Evolutionary conservation across 1,284 basidiomycete genomes (phyloP), one percentile per base, ranked within the genome.

Genomic region (Cryptococcus maquisensis): DNA sequence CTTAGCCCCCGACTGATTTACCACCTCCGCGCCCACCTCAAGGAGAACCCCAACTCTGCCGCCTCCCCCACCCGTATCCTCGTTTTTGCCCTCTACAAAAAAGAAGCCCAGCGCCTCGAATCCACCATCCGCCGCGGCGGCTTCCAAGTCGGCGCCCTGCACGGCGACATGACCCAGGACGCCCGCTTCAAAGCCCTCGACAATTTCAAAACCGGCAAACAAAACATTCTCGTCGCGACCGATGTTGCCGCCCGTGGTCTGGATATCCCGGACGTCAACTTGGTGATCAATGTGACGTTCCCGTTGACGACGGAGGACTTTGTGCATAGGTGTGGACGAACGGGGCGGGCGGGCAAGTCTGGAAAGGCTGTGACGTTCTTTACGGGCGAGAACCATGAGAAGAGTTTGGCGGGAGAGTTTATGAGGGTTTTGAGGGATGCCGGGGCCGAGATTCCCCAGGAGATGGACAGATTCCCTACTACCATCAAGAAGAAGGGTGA

Each of bases 281-380:
- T 86, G 32, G 90, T 94, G 37, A 84, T 93, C 70, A 96, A 96
- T 78, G 96, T 98, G 69, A 97, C 92, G 9, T 99, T 98, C 81
- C 96, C 96, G 16, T 79, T 98, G 63, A 97, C 90, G 0, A 86
- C 95, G 47, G 71, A 79, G 67, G 80, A 98, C 79, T 98, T 98
- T 73, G 87, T 98, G 58, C 95, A 98, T 78, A 87, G 96, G 32
- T 98, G 98, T 64, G 95, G 95, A 28, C 84, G 95, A 65, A 98
- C 95, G 5, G 92, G 95, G 24, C 88, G 95, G 52, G 95, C 90
- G 37, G 95, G 95, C 32, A 86, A 87, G 72, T 84, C 80, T 35
- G 96, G 95, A 50, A 93, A 91, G 74, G 89, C 90, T 20, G 87
- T 98, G 66, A 98, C 96, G 10, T 98, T 96, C 80, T 99, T 98